Evolutionary conservation across 768 basidiomycete genomes (phyloP).

Genomic region (Russula foetens): DNA sequence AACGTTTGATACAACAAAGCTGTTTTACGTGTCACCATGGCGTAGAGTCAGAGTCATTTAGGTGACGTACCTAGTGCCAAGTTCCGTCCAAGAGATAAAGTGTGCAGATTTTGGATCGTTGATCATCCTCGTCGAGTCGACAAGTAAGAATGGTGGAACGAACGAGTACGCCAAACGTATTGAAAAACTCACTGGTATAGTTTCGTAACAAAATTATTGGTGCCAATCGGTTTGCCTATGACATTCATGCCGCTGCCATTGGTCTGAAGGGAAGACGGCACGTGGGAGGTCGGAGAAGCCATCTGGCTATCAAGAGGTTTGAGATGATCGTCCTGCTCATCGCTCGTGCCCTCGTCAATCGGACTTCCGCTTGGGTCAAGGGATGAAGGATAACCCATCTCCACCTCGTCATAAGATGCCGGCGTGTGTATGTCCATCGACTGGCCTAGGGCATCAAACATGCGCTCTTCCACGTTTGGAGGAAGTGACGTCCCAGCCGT

Average conservation of each 20-base stretch:
- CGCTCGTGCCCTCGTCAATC: slow-evolving; percentile 30
- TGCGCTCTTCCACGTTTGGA: slow-evolving; percentile 28
- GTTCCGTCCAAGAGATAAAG: slow-evolving; percentile 78
- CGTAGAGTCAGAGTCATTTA: not conserved
- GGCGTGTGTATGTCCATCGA: slow-evolving; percentile 27
- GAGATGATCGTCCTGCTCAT: slow-evolving; percentile 30
- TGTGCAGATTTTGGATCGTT: slow-evolving; percentile 71
- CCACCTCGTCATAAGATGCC: slow-evolving; percentile 50
- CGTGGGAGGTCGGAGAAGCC: slow-evolving; percentile 12
- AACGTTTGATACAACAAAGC: slow-evolving; percentile 80
- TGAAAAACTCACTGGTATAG: slow-evolving; percentile 60
- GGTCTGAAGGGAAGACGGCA: slow-evolving; percentile 12
- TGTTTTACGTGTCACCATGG: slow-evolving; percentile 11
- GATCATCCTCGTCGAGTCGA: slow-evolving; percentile 55
- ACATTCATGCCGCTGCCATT: slow-evolving; percentile 37
- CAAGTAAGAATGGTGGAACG: not conserved
- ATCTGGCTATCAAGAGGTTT: slow-evolving; percentile 27
- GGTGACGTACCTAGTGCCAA: slow-evolving; percentile 51
- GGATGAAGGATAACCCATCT: slow-evolving; percentile 36
- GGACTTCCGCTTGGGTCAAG: slow-evolving; percentile 45
- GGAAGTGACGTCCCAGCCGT: slow-evolving; percentile 35
- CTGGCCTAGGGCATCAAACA: slow-evolving; percentile 28
- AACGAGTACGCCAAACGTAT: not conserved
- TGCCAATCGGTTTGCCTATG: slow-evolving; percentile 56
- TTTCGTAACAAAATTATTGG: slow-evolving; percentile 85